These are phyloP conservation scores for Penicillium crystallinum DNA, from an alignment of 495 filamentous ascomycete species.

Conservation along the genomic window DNA sequence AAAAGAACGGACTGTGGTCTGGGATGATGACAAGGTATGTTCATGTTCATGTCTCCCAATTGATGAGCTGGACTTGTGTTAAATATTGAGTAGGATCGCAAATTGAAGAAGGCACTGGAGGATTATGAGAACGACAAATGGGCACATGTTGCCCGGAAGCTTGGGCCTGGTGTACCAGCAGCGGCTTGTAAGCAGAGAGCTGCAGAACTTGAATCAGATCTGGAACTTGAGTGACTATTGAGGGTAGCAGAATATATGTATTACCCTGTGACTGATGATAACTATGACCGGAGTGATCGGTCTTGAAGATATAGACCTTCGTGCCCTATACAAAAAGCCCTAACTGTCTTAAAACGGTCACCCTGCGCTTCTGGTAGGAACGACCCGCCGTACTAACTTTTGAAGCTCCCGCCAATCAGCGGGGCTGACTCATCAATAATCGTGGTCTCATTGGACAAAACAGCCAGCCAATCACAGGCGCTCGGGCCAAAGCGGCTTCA, in stretches of 20 bases:
- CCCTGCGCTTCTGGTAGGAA: constrained; percentile 17
- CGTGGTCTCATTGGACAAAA: constrained; percentile 9
- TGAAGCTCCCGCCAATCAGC: constrained; percentile 30
- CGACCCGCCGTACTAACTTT: constrained; percentile 11
- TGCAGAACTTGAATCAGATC: not conserved
- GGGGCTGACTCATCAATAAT: constrained; percentile 32
- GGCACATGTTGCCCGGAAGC: constrained; percentile 80
- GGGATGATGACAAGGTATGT: constrained; percentile 81
- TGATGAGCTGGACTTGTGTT: not conserved
- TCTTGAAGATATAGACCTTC: not conserved
- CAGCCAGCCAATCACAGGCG: constrained; percentile 19
- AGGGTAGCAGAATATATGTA: not conserved
- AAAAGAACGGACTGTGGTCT: constrained; percentile 85
- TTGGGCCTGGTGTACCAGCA: constrained; percentile 79
- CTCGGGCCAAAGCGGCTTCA: constrained; percentile 45
- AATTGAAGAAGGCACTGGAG: constrained; percentile 70
- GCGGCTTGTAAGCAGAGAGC: constrained; percentile 80
- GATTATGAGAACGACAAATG: constrained; percentile 90
- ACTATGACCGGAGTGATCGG: not conserved
- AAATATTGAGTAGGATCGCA: constrained; percentile 56
- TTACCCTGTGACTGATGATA: not conserved
- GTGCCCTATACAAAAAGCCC: constrained; percentile 26
- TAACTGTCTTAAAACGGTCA: constrained; percentile 22
- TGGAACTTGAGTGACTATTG: not conserved
- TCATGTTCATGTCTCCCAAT: not conserved